A percentile compares a stretch with the other conserved stretches of the same genome.
These are phyloP conservation scores for Talaromyces trachyspermus DNA, from an alignment of 495 filamentous ascomycete species.

Conservation along the genomic window DNA sequence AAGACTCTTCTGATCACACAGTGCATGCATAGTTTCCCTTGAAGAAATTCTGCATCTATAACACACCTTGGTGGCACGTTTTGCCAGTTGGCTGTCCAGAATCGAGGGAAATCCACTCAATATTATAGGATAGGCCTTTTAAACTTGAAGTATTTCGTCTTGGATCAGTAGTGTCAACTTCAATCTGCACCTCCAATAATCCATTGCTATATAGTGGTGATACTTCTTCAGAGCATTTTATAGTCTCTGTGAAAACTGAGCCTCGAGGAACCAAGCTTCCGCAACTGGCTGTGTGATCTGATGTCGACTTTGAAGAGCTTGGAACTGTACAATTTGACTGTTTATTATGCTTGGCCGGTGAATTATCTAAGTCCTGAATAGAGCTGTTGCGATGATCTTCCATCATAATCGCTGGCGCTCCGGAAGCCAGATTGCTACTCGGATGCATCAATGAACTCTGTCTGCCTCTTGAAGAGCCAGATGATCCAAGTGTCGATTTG, in stretches of 20 bases:
- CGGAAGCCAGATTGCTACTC: no score
- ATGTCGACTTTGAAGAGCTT: no score
- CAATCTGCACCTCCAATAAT: constrained; percentile 5
- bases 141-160: neutral
- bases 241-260: neutral
- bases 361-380: no score
- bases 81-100: constrained; percentile 1
- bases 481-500: no score
- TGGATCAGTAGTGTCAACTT: neutral
- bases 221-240: neutral
- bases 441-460: no score
- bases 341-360: no score
- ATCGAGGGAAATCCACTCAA: constrained; percentile 11
- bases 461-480: no score
- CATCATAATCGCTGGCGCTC: no score
- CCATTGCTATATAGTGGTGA: neutral
- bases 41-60: constrained; percentile 8
- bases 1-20: constrained; percentile 5
- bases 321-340: no score
- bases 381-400: no score
- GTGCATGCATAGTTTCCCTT: constrained; percentile 3
- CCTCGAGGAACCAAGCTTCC: neutral
- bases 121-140: constrained; percentile 3
- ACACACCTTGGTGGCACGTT: constrained; percentile 6
- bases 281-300: neutral